These are phyloP conservation scores for Tylopilus plumbeoviolaceoides DNA, from an alignment of 768 basidiomycete species.

Conservation along the genomic window DNA sequence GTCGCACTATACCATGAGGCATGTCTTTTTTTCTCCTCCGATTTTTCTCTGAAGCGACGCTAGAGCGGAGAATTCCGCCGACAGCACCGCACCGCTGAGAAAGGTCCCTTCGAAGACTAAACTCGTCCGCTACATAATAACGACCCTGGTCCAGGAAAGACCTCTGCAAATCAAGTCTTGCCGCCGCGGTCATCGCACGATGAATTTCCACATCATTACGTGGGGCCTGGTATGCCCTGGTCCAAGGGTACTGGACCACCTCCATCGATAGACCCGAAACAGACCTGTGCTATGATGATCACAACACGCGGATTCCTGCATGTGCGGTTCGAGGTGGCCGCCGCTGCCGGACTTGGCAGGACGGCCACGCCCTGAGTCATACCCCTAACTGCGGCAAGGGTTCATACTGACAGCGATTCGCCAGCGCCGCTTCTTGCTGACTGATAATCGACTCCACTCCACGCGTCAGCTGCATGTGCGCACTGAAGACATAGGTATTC, in stretches of 20 bases:
- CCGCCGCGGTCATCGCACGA: neutral
- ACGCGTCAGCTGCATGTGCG: constrained; percentile 1
- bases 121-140: neutral
- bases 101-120: neutral
- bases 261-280: neutral
- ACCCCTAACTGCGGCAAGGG: constrained; percentile 11
- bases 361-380: constrained; percentile 4
- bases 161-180: neutral
- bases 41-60: constrained; percentile 5
- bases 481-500: no score
- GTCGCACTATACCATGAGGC: neutral
- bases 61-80: neutral
- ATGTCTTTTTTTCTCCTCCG: neutral
- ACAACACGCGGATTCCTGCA: constrained; percentile 21
- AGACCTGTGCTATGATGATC: constrained; percentile 11
- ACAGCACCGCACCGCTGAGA: neutral
- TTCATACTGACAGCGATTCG: neutral
- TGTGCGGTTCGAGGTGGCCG: no score
- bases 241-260: no score
- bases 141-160: no score
- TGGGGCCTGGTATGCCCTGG: constrained; percentile 10
- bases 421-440: neutral
- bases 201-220: neutral
- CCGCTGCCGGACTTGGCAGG: no score
- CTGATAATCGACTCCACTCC: constrained; percentile 3